Evolutionary conservation across 208 protist genomes (phyloP).

Genomic region (Hexamita inflata): DNA sequence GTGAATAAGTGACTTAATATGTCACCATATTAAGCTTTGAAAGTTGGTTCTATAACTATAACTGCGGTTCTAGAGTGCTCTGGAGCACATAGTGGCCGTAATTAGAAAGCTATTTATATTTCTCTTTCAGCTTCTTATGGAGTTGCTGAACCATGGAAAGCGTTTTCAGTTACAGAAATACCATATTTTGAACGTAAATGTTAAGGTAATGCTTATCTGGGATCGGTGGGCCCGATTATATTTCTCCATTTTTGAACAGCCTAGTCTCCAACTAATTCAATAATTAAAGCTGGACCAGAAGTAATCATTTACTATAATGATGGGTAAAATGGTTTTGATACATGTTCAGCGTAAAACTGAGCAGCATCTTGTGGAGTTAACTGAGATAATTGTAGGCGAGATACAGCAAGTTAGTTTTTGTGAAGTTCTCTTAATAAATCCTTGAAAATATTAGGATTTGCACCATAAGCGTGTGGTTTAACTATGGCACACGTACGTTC

Average conservation of each 20-base stretch:
- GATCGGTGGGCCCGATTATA: slow-evolving; percentile 22
- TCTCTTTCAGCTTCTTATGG: neutral
- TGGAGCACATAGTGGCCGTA: neutral
- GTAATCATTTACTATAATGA: neutral
- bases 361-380: neutral
- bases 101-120: neutral
- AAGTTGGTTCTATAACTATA: slow-evolving; percentile 3
- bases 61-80: neutral
- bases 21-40: neutral
- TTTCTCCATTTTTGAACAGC: neutral
- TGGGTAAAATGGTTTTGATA: neutral
- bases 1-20: neutral
- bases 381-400: neutral
- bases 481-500: neutral
- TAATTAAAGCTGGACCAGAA: neutral
- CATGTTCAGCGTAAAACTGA: neutral
- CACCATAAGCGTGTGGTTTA: slow-evolving; percentile 13
- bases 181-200: slow-evolving; percentile 15
- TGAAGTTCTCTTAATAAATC: neutral
- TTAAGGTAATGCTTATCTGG: neutral
- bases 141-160: neutral
- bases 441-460: neutral
- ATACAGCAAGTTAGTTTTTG: neutral
- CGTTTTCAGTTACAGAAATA: neutral
- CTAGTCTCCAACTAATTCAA: neutral